These are phyloP conservation scores for Mucor mucedo DNA, from an alignment of 371 early-diverging fungal genomes.

Conservation along the genomic window DNA sequence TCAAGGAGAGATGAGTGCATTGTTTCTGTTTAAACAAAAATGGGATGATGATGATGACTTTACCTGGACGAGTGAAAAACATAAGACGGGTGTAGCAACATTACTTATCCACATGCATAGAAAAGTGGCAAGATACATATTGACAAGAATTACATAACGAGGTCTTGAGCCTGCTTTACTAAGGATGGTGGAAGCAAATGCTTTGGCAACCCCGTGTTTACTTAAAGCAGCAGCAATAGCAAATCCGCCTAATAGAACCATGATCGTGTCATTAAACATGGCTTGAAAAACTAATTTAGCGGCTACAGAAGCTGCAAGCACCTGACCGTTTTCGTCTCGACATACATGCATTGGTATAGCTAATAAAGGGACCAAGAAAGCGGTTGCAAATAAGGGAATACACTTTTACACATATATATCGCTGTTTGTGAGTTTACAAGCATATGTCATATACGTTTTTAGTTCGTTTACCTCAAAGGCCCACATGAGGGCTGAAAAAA, in stretches of 20 bases:
- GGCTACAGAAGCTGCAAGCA: conserved; percentile 68
- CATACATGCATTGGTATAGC: conserved; percentile 72
- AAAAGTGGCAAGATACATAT: conserved; percentile 79
- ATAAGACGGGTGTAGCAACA: conserved; percentile 87
- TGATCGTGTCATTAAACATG: conserved; percentile 97
- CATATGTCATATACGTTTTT: conserved; percentile 27
- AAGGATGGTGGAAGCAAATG: conserved; percentile 68
- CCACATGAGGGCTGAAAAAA: conserved; percentile 71
- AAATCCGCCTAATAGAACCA: conserved; percentile 95
- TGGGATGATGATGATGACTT: background rate
- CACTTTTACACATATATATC: conserved; percentile 49
- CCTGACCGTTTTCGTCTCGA: conserved; percentile 50
- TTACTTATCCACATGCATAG: conserved; percentile 83
- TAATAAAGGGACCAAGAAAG: conserved; percentile 76
- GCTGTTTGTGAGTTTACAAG: conserved; percentile 43
- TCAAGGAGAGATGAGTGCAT: background rate
- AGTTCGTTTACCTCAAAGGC: conserved; percentile 60
- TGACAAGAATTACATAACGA: conserved; percentile 68
- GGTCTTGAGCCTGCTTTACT: conserved; percentile 74
- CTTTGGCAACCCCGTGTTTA: conserved; percentile 72
- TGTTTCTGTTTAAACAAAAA: background rate
- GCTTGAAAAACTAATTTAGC: conserved; percentile 84
- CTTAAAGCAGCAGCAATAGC: conserved; percentile 85
- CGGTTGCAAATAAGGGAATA: conserved; percentile 81
- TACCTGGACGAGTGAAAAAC: conserved; percentile 64